Evolutionary conservation across 2,329 filamentous ascomycete species (phyloP).

Genomic region (Aspergillus sp.): DNA sequence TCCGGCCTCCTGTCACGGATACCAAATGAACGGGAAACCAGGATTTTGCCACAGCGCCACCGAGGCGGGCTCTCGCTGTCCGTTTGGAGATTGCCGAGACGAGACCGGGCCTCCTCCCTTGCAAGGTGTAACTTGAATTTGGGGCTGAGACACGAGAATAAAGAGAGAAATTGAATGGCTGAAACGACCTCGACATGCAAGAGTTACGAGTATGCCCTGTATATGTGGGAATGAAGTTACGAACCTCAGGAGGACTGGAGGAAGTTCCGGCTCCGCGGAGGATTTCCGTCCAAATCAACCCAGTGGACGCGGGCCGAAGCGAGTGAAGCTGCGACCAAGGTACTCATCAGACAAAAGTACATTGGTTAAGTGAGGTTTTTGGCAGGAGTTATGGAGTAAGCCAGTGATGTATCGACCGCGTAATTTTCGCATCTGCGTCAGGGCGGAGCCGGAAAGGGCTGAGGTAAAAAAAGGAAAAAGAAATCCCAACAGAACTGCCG

Average conservation of each 20-base stretch:
- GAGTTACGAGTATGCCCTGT: not conserved
- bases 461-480: not conserved
- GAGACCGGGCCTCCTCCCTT: not conserved
- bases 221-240: not conserved
- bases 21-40: not conserved
- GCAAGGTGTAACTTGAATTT: too few species aligned
- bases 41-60: constrained; percentile 2
- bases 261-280: not conserved
- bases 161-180: not conserved
- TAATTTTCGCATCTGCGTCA: not conserved
- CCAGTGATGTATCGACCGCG: not conserved
- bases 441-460: not conserved
- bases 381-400: too few species aligned
- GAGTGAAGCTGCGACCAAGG: not conserved
- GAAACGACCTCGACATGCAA: not conserved
- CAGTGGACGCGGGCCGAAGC: not conserved
- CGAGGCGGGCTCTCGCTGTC: not conserved
- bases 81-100: not conserved
- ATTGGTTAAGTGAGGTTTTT: too few species aligned
- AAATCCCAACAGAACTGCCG: not conserved
- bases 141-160: not conserved
- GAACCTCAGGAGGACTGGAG: too few species aligned
- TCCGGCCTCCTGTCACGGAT: too few species aligned
- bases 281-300: not conserved
- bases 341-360: not conserved